Conservation (phyloP, 2,329 filamentous ascomycete species). For the Tolypocladium ophioglossoides region DNA sequence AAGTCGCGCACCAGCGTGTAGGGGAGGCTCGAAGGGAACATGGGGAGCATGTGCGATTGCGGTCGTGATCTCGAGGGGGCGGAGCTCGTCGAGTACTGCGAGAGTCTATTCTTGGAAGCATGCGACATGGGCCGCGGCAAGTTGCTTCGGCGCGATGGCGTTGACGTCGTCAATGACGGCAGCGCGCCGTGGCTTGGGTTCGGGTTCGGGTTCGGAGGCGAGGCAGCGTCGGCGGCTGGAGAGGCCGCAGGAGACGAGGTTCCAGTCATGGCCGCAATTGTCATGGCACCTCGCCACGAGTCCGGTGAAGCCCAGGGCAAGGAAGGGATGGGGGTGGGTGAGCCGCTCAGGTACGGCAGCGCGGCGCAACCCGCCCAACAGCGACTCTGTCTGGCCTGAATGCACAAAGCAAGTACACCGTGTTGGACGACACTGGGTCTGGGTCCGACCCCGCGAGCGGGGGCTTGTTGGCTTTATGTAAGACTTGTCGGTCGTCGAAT, state of each 20-base stretch:
- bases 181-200: constrained; percentile 32
- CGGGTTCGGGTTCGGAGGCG: constrained; percentile 33
- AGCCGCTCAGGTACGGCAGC: neutral
- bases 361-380: neutral
- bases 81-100: constrained; percentile 70
- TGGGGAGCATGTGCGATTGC: constrained; percentile 68
- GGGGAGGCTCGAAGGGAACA: constrained; percentile 73
- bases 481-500: neutral
- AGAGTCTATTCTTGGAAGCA: constrained; percentile 70
- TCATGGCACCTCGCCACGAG: constrained; percentile 19
- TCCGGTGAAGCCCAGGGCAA: neutral
- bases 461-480: neutral
- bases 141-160: constrained; percentile 46
- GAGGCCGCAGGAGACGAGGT: constrained; percentile 44
- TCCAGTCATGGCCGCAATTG: constrained; percentile 45
- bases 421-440: neutral
- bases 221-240: constrained; percentile 35
- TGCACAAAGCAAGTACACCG: neutral
- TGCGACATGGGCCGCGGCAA: constrained; percentile 60
- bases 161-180: constrained; percentile 47
- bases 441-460: constrained; percentile 1
- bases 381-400: neutral
- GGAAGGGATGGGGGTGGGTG: neutral
- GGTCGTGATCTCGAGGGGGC: constrained; percentile 63
- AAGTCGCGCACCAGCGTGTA: constrained; percentile 95